These are phyloP conservation scores for Phyllosticta capitalensis DNA, from an alignment of 2,329 filamentous ascomycete species.

Conservation along the genomic window DNA sequence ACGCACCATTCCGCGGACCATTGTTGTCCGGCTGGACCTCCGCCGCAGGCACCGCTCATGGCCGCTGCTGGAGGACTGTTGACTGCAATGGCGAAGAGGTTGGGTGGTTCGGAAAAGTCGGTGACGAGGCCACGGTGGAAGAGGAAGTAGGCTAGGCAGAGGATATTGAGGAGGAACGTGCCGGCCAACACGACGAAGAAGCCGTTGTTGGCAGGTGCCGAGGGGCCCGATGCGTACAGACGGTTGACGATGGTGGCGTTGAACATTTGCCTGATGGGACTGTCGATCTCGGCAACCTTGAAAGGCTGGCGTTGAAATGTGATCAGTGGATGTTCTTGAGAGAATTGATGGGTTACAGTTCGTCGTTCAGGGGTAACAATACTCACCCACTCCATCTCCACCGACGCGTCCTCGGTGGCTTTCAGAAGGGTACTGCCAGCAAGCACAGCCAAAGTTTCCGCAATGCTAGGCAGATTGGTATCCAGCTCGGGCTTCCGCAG, in stretches of 20 bases:
- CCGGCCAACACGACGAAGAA: constrained; percentile 59
- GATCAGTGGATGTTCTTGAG: constrained; percentile 1
- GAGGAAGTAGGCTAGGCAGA: constrained; percentile 56
- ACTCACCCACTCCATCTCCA: constrained; percentile 40
- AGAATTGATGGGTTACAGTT: background rate
- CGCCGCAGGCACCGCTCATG: constrained; percentile 6
- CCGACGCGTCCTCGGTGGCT: constrained; percentile 50
- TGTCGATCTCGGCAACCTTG: constrained; percentile 26
- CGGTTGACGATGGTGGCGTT: constrained; percentile 54
- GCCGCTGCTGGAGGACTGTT: constrained; percentile 45
- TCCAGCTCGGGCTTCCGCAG: constrained; percentile 35
- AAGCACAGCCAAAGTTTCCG: constrained; percentile 64
- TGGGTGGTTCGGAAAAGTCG: constrained; percentile 70
- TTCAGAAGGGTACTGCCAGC: constrained; percentile 57
- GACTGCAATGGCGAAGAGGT: constrained; percentile 62
- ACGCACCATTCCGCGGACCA: constrained; percentile 7
- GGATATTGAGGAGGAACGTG: constrained; percentile 57
- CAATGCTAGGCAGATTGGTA: constrained; percentile 53
- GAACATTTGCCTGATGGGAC: constrained; percentile 49
- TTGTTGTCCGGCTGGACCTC: background rate
- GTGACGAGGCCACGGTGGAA: constrained; percentile 55
- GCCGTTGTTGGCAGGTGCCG: constrained; percentile 48
- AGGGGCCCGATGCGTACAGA: constrained; percentile 61
- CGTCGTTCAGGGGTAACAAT: background rate
- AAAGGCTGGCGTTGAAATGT: constrained; percentile 25